A percentile compares a stretch with the other conserved stretches of the same genome.
These are phyloP conservation scores for Filosporella fistucella DNA, from an alignment of 495 filamentous ascomycete species.

Conservation along the genomic window DNA sequence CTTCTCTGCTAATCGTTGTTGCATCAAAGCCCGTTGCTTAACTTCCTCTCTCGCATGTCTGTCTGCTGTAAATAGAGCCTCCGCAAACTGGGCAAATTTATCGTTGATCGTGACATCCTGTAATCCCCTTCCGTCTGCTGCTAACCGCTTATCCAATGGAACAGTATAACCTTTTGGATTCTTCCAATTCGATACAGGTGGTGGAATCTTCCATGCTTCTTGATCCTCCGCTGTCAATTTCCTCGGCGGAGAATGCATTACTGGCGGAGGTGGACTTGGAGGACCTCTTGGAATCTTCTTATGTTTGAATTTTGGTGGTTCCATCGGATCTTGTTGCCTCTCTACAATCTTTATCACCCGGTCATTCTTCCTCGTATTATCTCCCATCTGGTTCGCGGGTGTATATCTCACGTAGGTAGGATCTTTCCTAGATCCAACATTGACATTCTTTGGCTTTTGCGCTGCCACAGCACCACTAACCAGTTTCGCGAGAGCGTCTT, in stretches of 20 bases:
- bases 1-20: conserved; percentile 94
- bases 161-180: conserved; percentile 98
- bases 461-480: conserved; percentile 83
- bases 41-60: conserved; percentile 95
- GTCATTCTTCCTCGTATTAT: conserved; percentile 81
- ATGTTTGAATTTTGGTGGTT: conserved; percentile 96
- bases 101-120: conserved; percentile 98
- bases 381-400: conserved; percentile 95
- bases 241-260: conserved; percentile 92
- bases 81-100: conserved; percentile 95
- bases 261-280: conserved; percentile 84
- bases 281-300: conserved; percentile 97
- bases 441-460: conserved; percentile 94
- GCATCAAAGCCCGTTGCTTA: conserved; percentile 86
- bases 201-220: conserved; percentile 93
- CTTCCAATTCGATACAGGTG: conserved; percentile 97
- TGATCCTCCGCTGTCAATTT: conserved; percentile 97
- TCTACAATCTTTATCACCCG: conserved; percentile 99
- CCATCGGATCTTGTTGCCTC: conserved; percentile 92
- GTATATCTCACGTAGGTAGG: conserved; percentile 95
- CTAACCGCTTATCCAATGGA: conserved; percentile 90
- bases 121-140: conserved; percentile 88
- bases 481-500: conserved; percentile 72
- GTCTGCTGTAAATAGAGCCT: conserved; percentile 91
- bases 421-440: conserved; percentile 68